Percentiles rank a stretch among this genome's conserved stretches.
Conservation (phyloP, 305 asterid genomes). For the Solanum hybrid region DNA sequence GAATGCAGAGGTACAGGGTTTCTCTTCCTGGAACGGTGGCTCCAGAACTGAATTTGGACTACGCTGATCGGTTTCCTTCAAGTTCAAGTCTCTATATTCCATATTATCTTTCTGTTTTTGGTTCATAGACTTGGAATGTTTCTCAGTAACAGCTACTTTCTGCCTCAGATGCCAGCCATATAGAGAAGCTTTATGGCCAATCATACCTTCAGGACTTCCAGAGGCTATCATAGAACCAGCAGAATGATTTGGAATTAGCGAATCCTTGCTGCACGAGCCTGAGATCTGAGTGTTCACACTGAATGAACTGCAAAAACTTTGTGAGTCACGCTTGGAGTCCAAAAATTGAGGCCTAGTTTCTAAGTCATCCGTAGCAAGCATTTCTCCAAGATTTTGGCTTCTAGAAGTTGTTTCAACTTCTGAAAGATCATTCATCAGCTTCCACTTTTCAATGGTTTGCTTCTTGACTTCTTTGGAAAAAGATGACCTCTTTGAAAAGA, state of each 20-base stretch:
- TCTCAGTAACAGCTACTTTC: conserved; percentile 6
- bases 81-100: conserved; percentile 17
- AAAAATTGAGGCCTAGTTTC: conserved; percentile 1
- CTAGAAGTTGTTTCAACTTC: conserved; percentile 7
- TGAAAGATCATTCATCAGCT: conserved; percentile 2
- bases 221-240: neutral
- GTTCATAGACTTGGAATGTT: neutral
- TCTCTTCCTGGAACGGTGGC: conserved; percentile 21
- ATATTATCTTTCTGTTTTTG: conserved; percentile 2
- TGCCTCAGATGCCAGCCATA: conserved; percentile 9
- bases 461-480: conserved; percentile 9
- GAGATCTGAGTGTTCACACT: neutral
- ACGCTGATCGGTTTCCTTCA: conserved; percentile 33
- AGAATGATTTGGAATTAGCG: neutral
- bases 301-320: neutral
- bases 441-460: conserved; percentile 14
- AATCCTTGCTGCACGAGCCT: neutral
- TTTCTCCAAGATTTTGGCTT: conserved; percentile 3
- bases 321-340: neutral
- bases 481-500: neutral
- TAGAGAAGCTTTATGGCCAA: conserved; percentile 3
- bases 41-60: conserved; percentile 68
- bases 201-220: neutral
- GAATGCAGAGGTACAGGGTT: conserved; percentile 13
- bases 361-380: neutral